Conservation (phyloP, 257 asterid species). For the Penstemon barbatus region DNA sequence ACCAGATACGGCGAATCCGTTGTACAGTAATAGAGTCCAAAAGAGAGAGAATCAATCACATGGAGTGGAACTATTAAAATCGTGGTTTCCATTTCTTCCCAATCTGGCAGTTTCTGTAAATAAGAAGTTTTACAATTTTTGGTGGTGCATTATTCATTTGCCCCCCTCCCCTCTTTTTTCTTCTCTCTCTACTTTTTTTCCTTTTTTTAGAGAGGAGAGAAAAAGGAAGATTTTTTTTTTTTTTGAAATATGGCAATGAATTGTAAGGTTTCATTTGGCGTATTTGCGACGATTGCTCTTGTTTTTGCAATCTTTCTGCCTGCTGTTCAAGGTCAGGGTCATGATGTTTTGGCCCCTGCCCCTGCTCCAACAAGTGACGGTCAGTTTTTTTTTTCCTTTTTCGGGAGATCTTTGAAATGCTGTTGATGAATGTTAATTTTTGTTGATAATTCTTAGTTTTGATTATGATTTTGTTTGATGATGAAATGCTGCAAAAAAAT, state of each 20-base stretch:
- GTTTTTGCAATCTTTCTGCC: conserved; percentile 50
- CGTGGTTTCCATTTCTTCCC: too few relatives aligned
- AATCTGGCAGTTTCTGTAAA: too few relatives aligned
- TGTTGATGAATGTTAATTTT: not conserved
- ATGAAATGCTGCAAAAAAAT: conserved; percentile 5
- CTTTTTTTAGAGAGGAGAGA: conserved; percentile 33
- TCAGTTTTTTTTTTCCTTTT: conserved; percentile 19
- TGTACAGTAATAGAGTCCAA: too few relatives aligned
- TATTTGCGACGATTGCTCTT: conserved; percentile 44
- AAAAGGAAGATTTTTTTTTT: not conserved
- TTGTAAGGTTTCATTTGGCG: conserved; percentile 36
- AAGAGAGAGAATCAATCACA: too few relatives aligned
- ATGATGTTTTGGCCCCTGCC: conserved; percentile 52
- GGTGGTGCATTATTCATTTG: not conserved
- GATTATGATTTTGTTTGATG: not conserved
- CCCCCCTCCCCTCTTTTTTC: not conserved
- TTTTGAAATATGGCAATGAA: conserved; percentile 35
- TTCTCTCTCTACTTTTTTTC: not conserved
- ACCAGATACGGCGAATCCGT: too few relatives aligned
- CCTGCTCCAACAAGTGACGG: conserved; percentile 78
- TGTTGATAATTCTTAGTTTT: not conserved
- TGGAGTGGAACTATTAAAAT: too few relatives aligned
- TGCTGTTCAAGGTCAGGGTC: conserved; percentile 45
- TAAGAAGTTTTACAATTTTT: too few relatives aligned
- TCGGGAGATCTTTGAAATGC: not conserved